These are phyloP conservation scores for Elsinoe arachidis DNA, from an alignment of 2,329 filamentous ascomycete species.

Conservation along the genomic window DNA sequence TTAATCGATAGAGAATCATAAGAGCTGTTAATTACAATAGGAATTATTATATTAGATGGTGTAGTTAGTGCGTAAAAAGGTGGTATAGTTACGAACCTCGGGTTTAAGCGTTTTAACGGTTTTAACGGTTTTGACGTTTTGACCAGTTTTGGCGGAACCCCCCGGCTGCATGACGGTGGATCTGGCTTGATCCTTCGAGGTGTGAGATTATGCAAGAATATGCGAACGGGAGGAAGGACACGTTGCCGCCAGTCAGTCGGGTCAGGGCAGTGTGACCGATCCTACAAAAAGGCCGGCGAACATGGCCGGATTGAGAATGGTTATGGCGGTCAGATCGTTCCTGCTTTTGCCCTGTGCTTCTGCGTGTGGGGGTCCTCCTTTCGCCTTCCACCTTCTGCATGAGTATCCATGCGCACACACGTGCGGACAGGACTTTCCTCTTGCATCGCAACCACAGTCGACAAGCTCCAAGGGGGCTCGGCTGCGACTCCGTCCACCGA, in stretches of 20 bases:
- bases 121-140: no score
- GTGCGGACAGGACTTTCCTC: background rate
- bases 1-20: no score
- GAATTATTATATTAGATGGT: no score
- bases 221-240: background rate
- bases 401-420: background rate
- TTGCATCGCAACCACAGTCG: background rate
- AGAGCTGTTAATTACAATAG: no score
- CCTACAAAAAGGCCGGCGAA: background rate
- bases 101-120: no score
- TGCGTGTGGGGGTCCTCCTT: background rate
- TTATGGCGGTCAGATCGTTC: background rate
- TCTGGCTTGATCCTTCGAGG: background rate
- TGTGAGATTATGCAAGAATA: background rate
- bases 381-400: no score
- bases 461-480: background rate
- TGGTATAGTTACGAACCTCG: no score
- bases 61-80: no score
- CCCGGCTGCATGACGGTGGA: no score
- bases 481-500: background rate
- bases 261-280: no score
- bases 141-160: no score
- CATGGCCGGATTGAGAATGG: background rate
- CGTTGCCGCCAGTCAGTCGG: background rate
- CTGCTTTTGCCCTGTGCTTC: background rate